phyloP scores from a whole-genome alignment of 2,329 filamentous ascomycete genomes.

The Botryotinia globosa region DNA sequence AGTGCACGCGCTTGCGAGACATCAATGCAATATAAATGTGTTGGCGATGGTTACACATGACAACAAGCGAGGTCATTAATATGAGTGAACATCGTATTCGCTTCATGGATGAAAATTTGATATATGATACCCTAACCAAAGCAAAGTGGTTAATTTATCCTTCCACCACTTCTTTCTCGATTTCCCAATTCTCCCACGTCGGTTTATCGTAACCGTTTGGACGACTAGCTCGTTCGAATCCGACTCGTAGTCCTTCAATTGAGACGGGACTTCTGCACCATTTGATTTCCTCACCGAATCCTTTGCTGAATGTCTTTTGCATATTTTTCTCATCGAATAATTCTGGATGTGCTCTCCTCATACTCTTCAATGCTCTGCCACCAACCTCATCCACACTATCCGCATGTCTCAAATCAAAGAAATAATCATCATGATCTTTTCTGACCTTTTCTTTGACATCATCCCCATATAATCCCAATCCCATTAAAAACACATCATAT shows the following conservation, averaged over 20 bases:
- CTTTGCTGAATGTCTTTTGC: conserved; percentile 34
- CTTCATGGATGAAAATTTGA: neutral
- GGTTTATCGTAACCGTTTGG: conserved; percentile 52
- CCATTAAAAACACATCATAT: conserved; percentile 65
- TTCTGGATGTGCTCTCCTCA: conserved; percentile 35
- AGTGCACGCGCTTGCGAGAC: conserved; percentile 17
- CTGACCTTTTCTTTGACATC: conserved; percentile 46
- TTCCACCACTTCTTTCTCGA: conserved; percentile 30
- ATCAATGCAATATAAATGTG: neutral
- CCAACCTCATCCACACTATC: conserved; percentile 38
- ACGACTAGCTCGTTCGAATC: conserved; percentile 38
- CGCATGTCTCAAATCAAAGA: conserved; percentile 35
- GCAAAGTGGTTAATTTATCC: conserved; percentile 21
- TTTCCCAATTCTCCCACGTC: conserved; percentile 43
- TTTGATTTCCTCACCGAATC: conserved; percentile 35
- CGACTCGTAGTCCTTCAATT: conserved; percentile 35
- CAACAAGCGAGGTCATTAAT: neutral
- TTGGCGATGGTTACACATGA: conserved; percentile 6
- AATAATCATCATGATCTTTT: conserved; percentile 28
- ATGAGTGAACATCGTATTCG: neutral
- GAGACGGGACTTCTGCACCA: conserved; percentile 35
- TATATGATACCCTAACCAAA: neutral
- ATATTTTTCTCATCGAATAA: conserved; percentile 36
- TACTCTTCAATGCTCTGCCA: conserved; percentile 33
- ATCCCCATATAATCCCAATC: conserved; percentile 55